These are phyloP conservation scores for Kwoniella bestiolae DNA, from an alignment of 768 basidiomycete genomes.

Conservation along the genomic window DNA sequence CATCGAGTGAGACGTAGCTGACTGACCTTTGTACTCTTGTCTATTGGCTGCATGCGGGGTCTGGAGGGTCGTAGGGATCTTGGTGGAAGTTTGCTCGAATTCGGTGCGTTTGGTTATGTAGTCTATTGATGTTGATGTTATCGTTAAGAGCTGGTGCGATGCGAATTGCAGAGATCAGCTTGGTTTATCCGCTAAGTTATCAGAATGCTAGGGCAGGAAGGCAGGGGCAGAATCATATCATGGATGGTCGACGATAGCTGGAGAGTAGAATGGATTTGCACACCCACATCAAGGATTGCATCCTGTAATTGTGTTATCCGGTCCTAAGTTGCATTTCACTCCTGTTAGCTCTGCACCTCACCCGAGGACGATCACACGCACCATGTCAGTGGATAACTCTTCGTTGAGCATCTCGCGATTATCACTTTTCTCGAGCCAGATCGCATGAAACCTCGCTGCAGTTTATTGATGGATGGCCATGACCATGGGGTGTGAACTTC, in stretches of 20 bases:
- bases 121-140: slow-evolving; percentile 50
- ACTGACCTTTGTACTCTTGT: slow-evolving; percentile 43
- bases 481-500: too few species aligned
- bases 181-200: neutral
- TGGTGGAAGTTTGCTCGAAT: slow-evolving; percentile 43
- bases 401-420: slow-evolving; percentile 52
- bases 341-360: neutral
- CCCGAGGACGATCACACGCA: slow-evolving; percentile 9
- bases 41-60: slow-evolving; percentile 30
- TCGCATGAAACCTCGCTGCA: too few species aligned
- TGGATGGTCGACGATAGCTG: neutral
- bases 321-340: slow-evolving; percentile 30
- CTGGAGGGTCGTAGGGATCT: slow-evolving; percentile 38
- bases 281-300: slow-evolving; percentile 52
- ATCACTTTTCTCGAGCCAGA: too few species aligned
- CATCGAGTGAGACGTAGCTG: neutral
- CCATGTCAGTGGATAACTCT: slow-evolving; percentile 56
- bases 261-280: neutral
- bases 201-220: too few species aligned
- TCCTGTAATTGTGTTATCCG: slow-evolving; percentile 55
- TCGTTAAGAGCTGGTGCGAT: slow-evolving; percentile 39
- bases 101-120: slow-evolving; percentile 50
- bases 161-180: neutral
- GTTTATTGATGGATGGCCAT: too few species aligned
- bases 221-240: neutral